These are phyloP conservation scores for Wickerhamiella sergipiensis DNA, from an alignment of 805 yeast genomes.

Conservation along the genomic window DNA sequence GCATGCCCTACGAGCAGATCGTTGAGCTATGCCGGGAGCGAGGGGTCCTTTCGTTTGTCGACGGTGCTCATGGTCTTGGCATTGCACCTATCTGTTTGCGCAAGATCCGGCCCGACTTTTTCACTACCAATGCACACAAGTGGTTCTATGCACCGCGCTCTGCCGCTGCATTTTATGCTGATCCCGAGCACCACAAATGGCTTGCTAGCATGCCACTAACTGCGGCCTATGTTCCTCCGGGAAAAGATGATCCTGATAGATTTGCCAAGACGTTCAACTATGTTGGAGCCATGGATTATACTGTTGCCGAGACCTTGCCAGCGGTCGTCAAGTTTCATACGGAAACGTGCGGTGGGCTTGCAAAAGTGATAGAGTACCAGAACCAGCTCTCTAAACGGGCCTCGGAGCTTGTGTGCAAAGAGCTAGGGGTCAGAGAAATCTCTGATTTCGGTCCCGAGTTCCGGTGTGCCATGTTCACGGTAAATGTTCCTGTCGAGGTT, in stretches of 20 bases:
- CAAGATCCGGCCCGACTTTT: constrained; percentile 41
- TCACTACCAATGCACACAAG: constrained; percentile 51
- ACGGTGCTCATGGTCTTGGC: constrained; percentile 65
- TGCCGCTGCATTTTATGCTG: constrained; percentile 45
- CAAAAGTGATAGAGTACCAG: constrained; percentile 36
- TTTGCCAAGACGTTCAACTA: constrained; percentile 27
- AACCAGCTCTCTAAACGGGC: constrained; percentile 32
- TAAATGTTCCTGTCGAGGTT: constrained; percentile 26
- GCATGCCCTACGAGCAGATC: constrained; percentile 41
- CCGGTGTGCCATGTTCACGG: constrained; percentile 32
- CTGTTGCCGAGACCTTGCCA: constrained; percentile 30
- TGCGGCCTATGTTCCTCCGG: constrained; percentile 28
- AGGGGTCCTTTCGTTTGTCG: constrained; percentile 41
- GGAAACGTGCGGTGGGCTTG: constrained; percentile 42
- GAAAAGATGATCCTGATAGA: constrained; percentile 13
- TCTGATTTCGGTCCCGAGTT: constrained; percentile 27
- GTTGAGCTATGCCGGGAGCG: constrained; percentile 33
- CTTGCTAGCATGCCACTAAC: constrained; percentile 49
- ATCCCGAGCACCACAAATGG: constrained; percentile 33
- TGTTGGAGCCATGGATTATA: constrained; percentile 37
- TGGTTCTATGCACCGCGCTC: constrained; percentile 52
- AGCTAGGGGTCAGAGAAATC: constrained; percentile 30
- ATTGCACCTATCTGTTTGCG: constrained; percentile 17
- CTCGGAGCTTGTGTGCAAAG: constrained; percentile 27
- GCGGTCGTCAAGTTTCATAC: constrained; percentile 42